Base-by-base conservation (phyloP, 1,284 basidiomycete genomes). In the Laetiporus sulphureus region DNA sequence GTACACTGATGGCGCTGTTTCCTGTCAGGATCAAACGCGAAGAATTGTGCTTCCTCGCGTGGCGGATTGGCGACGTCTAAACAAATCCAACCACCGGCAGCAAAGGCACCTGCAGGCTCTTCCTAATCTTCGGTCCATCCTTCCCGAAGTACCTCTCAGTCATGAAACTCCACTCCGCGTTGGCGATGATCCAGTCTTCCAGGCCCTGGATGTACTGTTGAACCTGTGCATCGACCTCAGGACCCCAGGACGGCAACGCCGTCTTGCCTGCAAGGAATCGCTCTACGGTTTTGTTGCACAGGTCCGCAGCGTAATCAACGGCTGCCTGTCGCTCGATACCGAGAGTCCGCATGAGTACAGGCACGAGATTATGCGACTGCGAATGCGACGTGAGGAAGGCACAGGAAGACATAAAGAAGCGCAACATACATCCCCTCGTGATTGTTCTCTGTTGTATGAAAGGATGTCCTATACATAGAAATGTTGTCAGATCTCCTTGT, bases 291-390 rank as follows among this genome's bases (percentile, higher is more conserved):
- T 97, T 91, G 63, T 97, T 93, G 62, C 90, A 76, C 46, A 95
- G 76, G 67, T 96, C 96, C 32, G 95, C 95, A 22, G 89, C 92
- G 37, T 92, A 91, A 68, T 98, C 97, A 61, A 96, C 92, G 10
- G 85, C 82, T 6, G 76, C 56, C 71, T 99, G 96, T 47, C 82
- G 40, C 22, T 48, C 55, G 40, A 59, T 47, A 54, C 60, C 67
- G n/a, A 62, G 46, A 49, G 70, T 60, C 33, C 62, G 58, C 69
- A 72, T 72, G 15, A 67, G 60, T 15, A 71, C 58, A 3, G 66
- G 65, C 22, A 73, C 58, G 12, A 72, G 56, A 41, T 73, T 75
- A 36, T 54, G 53, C 46, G 52, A 48, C 54, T 74, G 16, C 13
- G 4, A 24, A 22, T 38, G 31, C 35, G 19, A 12, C 5, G 25